A percentile compares a stretch with the other conserved stretches of the same genome.
These are phyloP conservation scores for Cladorrhinum sp. DNA, from an alignment of 2,329 filamentous ascomycete genomes.

Conservation along the genomic window DNA sequence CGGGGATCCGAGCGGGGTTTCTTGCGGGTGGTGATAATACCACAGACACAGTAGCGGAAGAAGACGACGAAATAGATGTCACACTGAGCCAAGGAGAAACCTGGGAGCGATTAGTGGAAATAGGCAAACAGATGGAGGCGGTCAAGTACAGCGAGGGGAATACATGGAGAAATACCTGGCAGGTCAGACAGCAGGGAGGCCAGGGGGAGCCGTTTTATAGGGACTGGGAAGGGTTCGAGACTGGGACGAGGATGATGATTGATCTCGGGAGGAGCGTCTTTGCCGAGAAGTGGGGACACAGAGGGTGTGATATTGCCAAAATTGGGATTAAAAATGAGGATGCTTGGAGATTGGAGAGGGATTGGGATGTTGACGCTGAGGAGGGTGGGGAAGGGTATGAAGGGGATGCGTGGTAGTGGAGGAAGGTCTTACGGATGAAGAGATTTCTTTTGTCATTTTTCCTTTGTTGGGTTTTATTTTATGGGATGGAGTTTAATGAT, in stretches of 20 bases:
- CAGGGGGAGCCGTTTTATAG: slow-evolving; percentile 26
- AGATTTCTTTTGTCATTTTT: too few species aligned
- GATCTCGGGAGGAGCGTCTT: slow-evolving; percentile 29
- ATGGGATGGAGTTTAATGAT: too few species aligned
- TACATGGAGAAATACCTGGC: slow-evolving; percentile 24
- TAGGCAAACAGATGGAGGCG: slow-evolving; percentile 28
- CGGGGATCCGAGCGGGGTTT: slow-evolving; percentile 34
- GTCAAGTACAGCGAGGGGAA: slow-evolving; percentile 25
- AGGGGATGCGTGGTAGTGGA: not conserved
- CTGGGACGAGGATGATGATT: slow-evolving; percentile 21
- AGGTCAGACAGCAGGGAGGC: slow-evolving; percentile 22
- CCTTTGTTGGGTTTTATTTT: too few species aligned
- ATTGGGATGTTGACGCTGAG: slow-evolving; percentile 23
- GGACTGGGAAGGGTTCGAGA: slow-evolving; percentile 27
- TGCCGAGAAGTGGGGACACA: slow-evolving; percentile 42
- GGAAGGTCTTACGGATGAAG: too few species aligned
- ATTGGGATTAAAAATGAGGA: slow-evolving; percentile 18
- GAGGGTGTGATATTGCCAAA: slow-evolving; percentile 36
- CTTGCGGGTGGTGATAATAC: slow-evolving; percentile 23
- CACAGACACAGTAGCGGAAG: slow-evolving; percentile 24
- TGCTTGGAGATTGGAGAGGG: slow-evolving; percentile 24
- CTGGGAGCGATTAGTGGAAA: slow-evolving; percentile 33
- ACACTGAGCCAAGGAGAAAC: slow-evolving; percentile 31
- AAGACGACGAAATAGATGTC: slow-evolving; percentile 30
- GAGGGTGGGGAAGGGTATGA: slow-evolving; percentile 6